Percentiles rank a stretch among this genome's conserved stretches.
These are phyloP conservation scores for Paspalum notatum DNA, from an alignment of 176 grass and related monocot genomes.

Conservation along the genomic window DNA sequence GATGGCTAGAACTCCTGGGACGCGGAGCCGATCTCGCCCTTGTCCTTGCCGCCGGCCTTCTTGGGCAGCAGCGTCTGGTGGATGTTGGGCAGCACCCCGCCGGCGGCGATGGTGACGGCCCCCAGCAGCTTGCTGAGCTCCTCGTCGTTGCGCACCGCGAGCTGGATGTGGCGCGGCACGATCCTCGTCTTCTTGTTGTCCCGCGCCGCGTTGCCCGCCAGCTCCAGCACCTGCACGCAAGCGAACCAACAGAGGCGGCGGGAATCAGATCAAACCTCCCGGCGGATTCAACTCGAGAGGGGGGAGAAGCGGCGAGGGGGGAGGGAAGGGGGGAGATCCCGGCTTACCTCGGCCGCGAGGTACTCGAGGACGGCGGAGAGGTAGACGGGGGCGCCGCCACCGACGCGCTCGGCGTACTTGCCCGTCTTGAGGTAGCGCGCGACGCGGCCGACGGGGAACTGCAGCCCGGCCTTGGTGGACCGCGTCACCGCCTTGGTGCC, in stretches of 20 bases:
- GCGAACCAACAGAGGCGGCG: background rate
- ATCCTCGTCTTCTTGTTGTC: slow-evolving; percentile 76
- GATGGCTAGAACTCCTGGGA: slow-evolving; percentile 61
- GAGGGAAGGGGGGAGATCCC: background rate
- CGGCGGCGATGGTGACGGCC: slow-evolving; percentile 52
- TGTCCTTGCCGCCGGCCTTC: slow-evolving; percentile 56
- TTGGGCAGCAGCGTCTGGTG: slow-evolving; percentile 51
- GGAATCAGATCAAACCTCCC: background rate
- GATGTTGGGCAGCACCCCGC: slow-evolving; percentile 66
- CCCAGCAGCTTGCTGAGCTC: slow-evolving; percentile 54
- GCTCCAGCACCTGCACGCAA: slow-evolving; percentile 47
- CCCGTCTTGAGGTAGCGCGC: slow-evolving; percentile 77
- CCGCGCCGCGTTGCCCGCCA: slow-evolving; percentile 64
- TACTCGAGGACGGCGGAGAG: slow-evolving; percentile 89
- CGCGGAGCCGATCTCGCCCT: slow-evolving; percentile 52
- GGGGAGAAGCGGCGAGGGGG: fast-evolving
- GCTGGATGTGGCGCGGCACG: slow-evolving; percentile 71
- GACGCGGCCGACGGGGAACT: slow-evolving; percentile 84
- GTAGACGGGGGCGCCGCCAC: slow-evolving; percentile 70
- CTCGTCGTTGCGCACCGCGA: slow-evolving; percentile 69
- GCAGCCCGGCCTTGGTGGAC: slow-evolving; percentile 71
- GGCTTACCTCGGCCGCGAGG: slow-evolving; percentile 67
- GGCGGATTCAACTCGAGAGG: background rate
- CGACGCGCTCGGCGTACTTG: slow-evolving; percentile 81
- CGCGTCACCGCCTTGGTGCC: slow-evolving; percentile 47